Conservation (phyloP, 768 basidiomycete species). For the Exidia glandulosa region DNA sequence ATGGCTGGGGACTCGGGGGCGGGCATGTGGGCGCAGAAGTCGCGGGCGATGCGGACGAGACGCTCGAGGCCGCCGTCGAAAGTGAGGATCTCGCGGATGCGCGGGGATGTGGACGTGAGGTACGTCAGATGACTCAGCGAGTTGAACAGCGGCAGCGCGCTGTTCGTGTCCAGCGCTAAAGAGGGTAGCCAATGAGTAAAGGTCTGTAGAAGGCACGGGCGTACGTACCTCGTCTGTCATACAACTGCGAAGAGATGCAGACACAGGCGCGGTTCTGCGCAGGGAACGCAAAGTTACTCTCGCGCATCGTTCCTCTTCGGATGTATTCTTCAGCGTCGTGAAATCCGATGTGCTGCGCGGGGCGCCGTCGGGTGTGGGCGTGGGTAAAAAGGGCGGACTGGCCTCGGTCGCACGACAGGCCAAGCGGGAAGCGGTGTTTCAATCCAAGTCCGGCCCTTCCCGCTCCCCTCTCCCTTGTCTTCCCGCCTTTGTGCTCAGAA, state of each 20-base stretch:
- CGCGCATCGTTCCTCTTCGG: conserved; percentile 49
- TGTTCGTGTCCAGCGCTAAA: conserved; percentile 41
- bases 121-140: conserved; percentile 93
- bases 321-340: no score
- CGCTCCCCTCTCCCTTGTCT: no score
- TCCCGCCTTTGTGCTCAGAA: no score
- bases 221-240: conserved; percentile 80
- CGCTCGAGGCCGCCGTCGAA: conserved; percentile 96
- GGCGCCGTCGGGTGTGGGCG: no score
- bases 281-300: conserved; percentile 91
- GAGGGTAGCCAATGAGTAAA: neutral
- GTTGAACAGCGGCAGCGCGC: conserved; percentile 69
- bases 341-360: no score
- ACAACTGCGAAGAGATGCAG: conserved; percentile 87
- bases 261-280: conserved; percentile 92
- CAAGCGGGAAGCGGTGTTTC: no score
- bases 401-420: no score
- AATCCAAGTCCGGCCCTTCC: no score
- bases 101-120: conserved; percentile 92
- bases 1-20: conserved; percentile 67
- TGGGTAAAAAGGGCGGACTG: no score
- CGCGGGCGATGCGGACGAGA: conserved; percentile 82
- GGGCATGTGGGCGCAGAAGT: conserved; percentile 76
- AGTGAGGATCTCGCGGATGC: conserved; percentile 97
- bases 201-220: neutral